These are phyloP conservation scores for Phytophthora pistaciae DNA, from an alignment of 352 stramenopile species.

Conservation along the genomic window DNA sequence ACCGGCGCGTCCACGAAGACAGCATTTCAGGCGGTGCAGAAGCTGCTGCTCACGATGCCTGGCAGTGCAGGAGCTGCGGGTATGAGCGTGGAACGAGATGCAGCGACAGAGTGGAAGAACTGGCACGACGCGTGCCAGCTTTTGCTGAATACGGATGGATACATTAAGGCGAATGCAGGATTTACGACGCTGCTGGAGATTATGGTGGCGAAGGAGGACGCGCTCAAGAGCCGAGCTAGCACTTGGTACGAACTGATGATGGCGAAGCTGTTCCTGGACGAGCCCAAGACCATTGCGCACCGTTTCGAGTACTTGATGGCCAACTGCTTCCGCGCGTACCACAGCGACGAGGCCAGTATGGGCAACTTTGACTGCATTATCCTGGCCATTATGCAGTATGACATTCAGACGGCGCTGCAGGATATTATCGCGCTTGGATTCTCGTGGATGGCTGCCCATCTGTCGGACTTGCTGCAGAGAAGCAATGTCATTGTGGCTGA, in stretches of 20 bases:
- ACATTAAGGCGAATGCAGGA: constrained; percentile 54
- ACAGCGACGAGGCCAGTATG: constrained; percentile 54
- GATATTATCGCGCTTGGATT: constrained; percentile 74
- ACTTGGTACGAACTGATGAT: constrained; percentile 88
- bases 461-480: constrained; percentile 71
- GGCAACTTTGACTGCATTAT: constrained; percentile 88
- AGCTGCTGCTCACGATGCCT: constrained; percentile 77
- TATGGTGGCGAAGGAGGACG: constrained; percentile 59
- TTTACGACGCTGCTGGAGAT: constrained; percentile 67
- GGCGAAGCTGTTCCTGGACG: constrained; percentile 76
- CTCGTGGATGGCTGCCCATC: constrained; percentile 79
- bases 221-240: constrained; percentile 45
- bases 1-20: constrained; percentile 52
- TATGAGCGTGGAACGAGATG: constrained; percentile 16
- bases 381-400: constrained; percentile 78
- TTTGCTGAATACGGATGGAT: constrained; percentile 61
- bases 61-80: constrained; percentile 24
- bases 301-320: constrained; percentile 85
- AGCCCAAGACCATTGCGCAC: constrained; percentile 78
- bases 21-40: constrained; percentile 69
- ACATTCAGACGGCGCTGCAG: constrained; percentile 74
- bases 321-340: constrained; percentile 68
- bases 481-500: constrained; percentile 52
- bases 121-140: constrained; percentile 77
- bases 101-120: constrained; percentile 51